These are phyloP conservation scores for Colletotrichum gigasporum DNA, from an alignment of 2,329 filamentous ascomycete species.

Conservation along the genomic window DNA sequence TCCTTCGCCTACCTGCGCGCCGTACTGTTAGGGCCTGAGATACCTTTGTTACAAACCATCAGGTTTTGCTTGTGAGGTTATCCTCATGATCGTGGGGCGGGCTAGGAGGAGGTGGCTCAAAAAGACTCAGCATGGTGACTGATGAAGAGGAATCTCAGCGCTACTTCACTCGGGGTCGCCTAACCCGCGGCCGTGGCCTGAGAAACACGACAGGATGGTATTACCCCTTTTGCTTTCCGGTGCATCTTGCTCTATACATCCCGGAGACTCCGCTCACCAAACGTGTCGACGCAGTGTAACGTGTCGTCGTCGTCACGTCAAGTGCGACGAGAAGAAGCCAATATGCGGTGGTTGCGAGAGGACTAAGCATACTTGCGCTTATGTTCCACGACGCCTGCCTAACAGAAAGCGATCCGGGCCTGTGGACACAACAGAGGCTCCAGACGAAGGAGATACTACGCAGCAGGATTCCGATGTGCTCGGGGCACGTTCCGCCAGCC, in stretches of 20 bases:
- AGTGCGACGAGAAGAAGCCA: constrained; percentile 38
- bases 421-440: neutral
- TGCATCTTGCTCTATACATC: neutral
- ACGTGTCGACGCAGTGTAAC: neutral
- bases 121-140: constrained; percentile 11
- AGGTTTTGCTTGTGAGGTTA: too few relatives aligned
- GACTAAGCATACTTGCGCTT: neutral
- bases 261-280: neutral
- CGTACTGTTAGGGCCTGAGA: too few relatives aligned
- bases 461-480: neutral
- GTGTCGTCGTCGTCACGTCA: constrained; percentile 34
- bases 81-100: too few relatives aligned
- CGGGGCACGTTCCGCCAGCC: neutral
- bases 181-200: constrained; percentile 23
- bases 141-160: constrained; percentile 7
- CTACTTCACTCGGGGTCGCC: constrained; percentile 22
- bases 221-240: neutral
- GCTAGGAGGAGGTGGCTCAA: too few relatives aligned
- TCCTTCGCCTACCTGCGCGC: too few relatives aligned
- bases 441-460: neutral
- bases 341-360: constrained; percentile 32
- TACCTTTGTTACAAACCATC: too few relatives aligned
- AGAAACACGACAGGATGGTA: constrained; percentile 30
- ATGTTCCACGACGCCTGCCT: constrained; percentile 1
- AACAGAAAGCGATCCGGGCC: neutral